These are phyloP conservation scores for Ceraceosorus guamensis DNA, from an alignment of 1,284 basidiomycete genomes.

Conservation along the genomic window DNA sequence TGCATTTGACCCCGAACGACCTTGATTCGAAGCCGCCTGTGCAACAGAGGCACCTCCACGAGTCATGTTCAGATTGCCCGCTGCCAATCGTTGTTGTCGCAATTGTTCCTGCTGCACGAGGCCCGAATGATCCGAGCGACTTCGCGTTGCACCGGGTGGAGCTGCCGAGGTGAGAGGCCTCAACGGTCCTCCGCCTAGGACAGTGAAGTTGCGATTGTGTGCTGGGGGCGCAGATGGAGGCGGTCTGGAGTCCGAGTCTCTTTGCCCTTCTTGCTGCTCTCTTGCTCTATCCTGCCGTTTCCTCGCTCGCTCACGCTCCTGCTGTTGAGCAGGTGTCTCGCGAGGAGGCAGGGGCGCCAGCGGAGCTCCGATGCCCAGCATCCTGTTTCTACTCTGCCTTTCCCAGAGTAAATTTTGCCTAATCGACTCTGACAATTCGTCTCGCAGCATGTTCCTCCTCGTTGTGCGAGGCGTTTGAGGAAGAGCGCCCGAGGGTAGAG, in stretches of 20 bases:
- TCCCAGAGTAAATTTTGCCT: conserved; percentile 78
- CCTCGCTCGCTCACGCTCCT: not conserved
- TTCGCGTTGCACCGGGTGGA: not conserved
- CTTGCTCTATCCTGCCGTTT: not conserved
- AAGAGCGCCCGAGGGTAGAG: conserved; percentile 59
- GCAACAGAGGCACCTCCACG: too few relatives aligned
- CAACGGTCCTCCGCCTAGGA: conserved; percentile 29
- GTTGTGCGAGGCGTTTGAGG: conserved; percentile 79
- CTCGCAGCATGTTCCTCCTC: conserved; percentile 70
- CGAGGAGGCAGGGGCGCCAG: conserved; percentile 6
- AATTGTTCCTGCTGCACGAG: not conserved
- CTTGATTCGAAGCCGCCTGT: too few relatives aligned
- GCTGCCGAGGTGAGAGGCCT: conserved; percentile 26
- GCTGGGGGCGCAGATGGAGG: not conserved
- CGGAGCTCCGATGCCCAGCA: conserved; percentile 39
- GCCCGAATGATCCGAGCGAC: not conserved
- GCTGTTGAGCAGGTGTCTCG: conserved; percentile 3
- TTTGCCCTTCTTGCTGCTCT: conserved; percentile 2
- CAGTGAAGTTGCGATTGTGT: conserved; percentile 15
- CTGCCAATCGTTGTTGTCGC: not conserved
- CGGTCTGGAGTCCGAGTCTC: not conserved
- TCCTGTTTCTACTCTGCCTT: conserved; percentile 51
- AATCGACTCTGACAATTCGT: conserved; percentile 76
- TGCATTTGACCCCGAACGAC: too few relatives aligned
- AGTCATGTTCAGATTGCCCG: too few relatives aligned